Base-by-base conservation (phyloP, 2,329 filamentous ascomycete species). In the Penicillium sp. region DNA sequence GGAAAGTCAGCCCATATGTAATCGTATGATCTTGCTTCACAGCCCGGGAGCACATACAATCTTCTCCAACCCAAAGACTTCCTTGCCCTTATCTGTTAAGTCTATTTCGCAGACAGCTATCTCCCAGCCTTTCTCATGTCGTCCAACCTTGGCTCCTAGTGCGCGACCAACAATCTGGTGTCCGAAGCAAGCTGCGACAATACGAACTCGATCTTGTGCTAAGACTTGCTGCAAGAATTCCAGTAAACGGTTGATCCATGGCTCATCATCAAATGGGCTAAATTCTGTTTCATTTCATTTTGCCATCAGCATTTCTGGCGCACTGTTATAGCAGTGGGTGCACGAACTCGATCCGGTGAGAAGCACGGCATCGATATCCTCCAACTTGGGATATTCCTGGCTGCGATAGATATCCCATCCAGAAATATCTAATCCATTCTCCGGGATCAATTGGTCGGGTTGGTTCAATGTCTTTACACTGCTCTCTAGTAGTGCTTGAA, bases 141-240 rank as follows among this genome's bases (percentile, higher is more conserved):
- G 78, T 35, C 81, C 87, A 2, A 96, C 89, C 65, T 84, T 83
- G 21, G 78, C 83, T 3, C 86, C 90, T 64, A 93, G 71, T 1
- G 91, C 90, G 52, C 91, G 82, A 1, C 84, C 91, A 44, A 95
- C 78, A 67, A 96, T 92, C 78, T 96, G 91, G 72, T 96, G 92
- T 5, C 92, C 92, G 72, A 93, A 96, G 75, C 92, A 96, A 16
- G 95, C 83, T 11, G 91, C 92, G 16, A 96, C 81, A n/a, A 93
- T 75, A 35, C 86, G 83, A 8, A 95, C 84, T 0, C 85, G 80
- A 26, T 82, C 78, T 62, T 88, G 83, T 13, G 80, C 79, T 33
- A 91, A 80, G 3, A 89, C 79, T 62, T 81, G 78, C 50, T 80
- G 78, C 0, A 84, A 85, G 68, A 87, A 96, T 1, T 87, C 85